Conservation (phyloP, 257 asterid species). For the Henckelia pumila region DNA sequence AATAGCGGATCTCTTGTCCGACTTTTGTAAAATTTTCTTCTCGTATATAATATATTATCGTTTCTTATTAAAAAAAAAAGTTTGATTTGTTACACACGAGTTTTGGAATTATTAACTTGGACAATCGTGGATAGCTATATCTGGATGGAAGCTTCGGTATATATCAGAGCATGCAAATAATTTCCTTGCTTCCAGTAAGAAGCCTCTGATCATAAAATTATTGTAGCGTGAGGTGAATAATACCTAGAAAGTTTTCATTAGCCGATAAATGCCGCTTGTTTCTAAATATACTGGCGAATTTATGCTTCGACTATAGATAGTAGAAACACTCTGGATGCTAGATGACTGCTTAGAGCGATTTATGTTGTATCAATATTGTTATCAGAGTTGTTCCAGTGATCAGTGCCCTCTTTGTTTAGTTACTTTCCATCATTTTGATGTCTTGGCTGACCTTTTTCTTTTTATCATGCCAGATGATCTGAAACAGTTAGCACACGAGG, state of each 20-base stretch:
- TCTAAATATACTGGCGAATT: neutral
- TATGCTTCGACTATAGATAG: too few relatives aligned
- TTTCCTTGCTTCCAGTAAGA: neutral
- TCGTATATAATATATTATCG: too few relatives aligned
- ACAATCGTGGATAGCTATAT: neutral
- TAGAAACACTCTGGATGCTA: too few relatives aligned
- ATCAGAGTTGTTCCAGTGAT: neutral
- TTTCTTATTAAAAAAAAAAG: too few relatives aligned
- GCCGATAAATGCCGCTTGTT: neutral
- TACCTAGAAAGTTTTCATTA: neutral
- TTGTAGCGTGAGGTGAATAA: neutral
- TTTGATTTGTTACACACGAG: neutral
- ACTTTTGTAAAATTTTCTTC: too few relatives aligned
- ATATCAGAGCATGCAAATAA: neutral
- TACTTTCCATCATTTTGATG: neutral
- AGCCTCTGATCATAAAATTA: neutral
- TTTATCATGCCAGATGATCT: constrained; percentile 54
- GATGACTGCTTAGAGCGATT: neutral
- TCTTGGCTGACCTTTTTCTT: neutral
- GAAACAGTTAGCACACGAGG: constrained; percentile 69
- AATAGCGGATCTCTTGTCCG: too few relatives aligned
- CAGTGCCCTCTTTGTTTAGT: neutral
- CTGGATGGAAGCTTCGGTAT: neutral
- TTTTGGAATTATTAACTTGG: neutral
- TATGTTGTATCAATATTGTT: neutral